phyloP scores from a whole-genome alignment of 2,329 filamentous ascomycete species.

The Sclerotinia glacialis region DNA sequence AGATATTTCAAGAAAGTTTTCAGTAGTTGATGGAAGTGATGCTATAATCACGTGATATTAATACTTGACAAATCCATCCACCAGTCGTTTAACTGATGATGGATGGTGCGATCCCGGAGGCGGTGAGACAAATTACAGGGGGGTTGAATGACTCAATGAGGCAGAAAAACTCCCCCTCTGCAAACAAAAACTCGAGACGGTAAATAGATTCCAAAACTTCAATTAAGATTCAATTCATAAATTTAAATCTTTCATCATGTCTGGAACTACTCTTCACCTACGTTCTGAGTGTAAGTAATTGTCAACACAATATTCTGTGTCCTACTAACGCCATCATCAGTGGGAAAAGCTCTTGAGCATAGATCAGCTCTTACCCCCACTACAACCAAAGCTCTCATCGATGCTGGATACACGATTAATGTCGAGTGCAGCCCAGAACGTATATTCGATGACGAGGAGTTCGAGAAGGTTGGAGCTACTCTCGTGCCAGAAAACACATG shows the following conservation, averaged over 20 bases:
- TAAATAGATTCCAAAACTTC: background rate
- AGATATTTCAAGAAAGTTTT: background rate
- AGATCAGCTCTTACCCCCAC: conserved; percentile 42
- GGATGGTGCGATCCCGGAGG: conserved; percentile 13
- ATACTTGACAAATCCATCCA: too few species aligned
- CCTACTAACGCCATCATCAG: conserved; percentile 35
- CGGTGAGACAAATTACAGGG: conserved; percentile 6
- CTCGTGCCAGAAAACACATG: conserved; percentile 66
- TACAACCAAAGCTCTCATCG: conserved; percentile 59
- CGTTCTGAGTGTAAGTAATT: conserved; percentile 42
- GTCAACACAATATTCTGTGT: conserved; percentile 28
- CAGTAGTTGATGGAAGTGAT: too few species aligned
- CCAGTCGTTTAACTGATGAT: background rate
- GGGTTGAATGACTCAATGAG: conserved; percentile 9
- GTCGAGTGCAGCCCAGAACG: conserved; percentile 66
- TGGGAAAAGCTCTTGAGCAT: conserved; percentile 44
- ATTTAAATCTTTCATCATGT: conserved; percentile 33
- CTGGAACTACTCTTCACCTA: conserved; percentile 41
- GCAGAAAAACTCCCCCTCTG: conserved; percentile 14
- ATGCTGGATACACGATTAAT: conserved; percentile 66
- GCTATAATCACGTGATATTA: too few species aligned
- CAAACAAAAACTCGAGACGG: conserved; percentile 7
- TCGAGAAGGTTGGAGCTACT: conserved; percentile 59
- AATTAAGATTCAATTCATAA: conserved; percentile 21
- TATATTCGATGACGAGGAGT: conserved; percentile 63